Evolutionary conservation across 1,139 yeast species (phyloP).

Genomic region (Zygoascus sp.): DNA sequence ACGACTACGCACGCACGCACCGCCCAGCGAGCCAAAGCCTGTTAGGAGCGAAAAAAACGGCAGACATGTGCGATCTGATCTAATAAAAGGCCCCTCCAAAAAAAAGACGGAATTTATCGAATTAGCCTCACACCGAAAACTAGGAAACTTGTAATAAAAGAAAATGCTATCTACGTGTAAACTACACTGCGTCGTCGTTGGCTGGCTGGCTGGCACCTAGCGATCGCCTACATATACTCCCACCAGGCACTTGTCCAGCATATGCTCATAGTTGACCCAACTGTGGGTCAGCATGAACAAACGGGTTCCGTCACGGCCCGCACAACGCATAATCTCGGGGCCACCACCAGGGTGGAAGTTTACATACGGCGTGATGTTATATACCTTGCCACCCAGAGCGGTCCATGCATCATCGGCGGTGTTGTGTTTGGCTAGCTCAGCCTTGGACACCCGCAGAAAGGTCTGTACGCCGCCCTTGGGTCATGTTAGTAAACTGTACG

Average conservation of each 20-base stretch:
- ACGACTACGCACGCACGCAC: too few relatives aligned
- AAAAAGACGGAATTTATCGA: too few relatives aligned
- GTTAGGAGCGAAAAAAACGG: too few relatives aligned
- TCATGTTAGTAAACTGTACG: background rate
- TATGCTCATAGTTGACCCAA: slow-evolving; percentile 82
- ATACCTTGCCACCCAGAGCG: slow-evolving; percentile 71
- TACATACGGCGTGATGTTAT: slow-evolving; percentile 76
- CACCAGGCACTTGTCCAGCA: slow-evolving; percentile 71
- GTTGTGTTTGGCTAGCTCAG: slow-evolving; percentile 59
- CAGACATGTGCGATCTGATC: too few relatives aligned
- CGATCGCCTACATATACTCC: slow-evolving; percentile 47
- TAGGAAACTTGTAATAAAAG: too few relatives aligned
- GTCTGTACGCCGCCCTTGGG: slow-evolving; percentile 27
- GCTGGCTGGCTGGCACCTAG: background rate
- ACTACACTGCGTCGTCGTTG: too few relatives aligned
- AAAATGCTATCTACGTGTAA: too few relatives aligned
- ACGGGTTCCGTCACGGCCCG: slow-evolving; percentile 81
- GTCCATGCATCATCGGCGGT: slow-evolving; percentile 77
- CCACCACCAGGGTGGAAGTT: slow-evolving; percentile 93
- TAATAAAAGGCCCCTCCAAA: too few relatives aligned
- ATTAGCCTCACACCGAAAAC: too few relatives aligned
- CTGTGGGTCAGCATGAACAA: slow-evolving; percentile 76
- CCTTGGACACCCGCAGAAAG: slow-evolving; percentile 49
- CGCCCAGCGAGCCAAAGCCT: too few relatives aligned
- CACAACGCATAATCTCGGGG: slow-evolving; percentile 69